Base-by-base conservation (phyloP, 805 yeast species). In the Nakazawaea ishiwadae region DNA sequence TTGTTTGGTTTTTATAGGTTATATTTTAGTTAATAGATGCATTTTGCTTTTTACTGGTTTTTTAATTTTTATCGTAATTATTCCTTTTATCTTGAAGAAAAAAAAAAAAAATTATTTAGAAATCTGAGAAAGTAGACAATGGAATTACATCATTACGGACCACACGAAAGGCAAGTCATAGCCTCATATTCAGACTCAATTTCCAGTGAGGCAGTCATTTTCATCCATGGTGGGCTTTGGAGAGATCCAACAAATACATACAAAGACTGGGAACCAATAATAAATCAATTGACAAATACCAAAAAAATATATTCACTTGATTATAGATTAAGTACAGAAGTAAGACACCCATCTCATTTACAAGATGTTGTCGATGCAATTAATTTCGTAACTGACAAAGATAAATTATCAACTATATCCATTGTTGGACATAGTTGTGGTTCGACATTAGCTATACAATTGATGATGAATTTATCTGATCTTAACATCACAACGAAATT, bases 171-270 rank as follows among this genome's bases (percentile, higher is more conserved):
- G 12, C 37, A 41, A 24, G 44, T 41, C 9, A 19, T 41, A 2
- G 37, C 14, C 5, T 23, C 37, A 14, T 48, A 52, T n/a, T 47
- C 46, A 32, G 44, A 36, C 5, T n/a, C 14, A 5, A 21, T n/a
- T 12, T 36, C 14, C n/a, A 36, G 37, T 16, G 42, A 53, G 2
- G 58, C 73, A 15, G 40, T 76, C 5, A 69, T 85, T 1, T 80
- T 78, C 49, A 71, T 87, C 30, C 96, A 87, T 59, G 96, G 96
- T 1, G 96, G 96, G 0, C 95, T 89, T 0, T 87, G 96, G 96
- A 68, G 86, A 46, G 95, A 84, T 52, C 75, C 79, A 1, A 55
- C 47, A 3, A 81, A 82, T 53, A 81, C 89, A 0, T 70, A 62
- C 20, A 59, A 69, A 30, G 91, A 83, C 51, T 77, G 75, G 40